Conservation (phyloP, 108 stramenopile species). For the Nannochloropsis salina region DNA sequence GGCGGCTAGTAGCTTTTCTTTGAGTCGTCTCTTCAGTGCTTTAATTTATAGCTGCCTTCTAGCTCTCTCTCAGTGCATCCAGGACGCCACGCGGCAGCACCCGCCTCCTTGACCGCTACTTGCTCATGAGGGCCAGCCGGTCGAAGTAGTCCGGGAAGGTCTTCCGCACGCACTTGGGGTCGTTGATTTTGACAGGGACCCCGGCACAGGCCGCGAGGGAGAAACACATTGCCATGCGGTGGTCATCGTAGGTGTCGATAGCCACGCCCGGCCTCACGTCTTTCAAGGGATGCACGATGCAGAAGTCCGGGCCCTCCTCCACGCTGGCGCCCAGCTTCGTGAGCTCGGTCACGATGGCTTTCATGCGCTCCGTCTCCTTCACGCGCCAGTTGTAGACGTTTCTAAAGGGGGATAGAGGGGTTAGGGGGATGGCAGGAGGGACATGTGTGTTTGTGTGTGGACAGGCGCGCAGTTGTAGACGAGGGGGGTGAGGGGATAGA, state of each 20-base stretch:
- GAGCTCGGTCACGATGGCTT: slow-evolving; percentile 94
- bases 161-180: slow-evolving; percentile 91
- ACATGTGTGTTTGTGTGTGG: not conserved
- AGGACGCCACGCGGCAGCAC: no score
- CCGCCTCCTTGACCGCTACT: not conserved
- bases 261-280: slow-evolving; percentile 75
- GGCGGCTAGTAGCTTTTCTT: no score
- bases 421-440: not conserved
- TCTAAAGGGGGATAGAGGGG: slow-evolving; percentile 25
- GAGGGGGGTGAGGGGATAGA: not conserved
- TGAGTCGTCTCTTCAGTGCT: no score
- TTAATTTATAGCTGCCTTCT: not conserved
- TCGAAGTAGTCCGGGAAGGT: slow-evolving; percentile 96
- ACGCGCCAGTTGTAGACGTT: slow-evolving; percentile 95
- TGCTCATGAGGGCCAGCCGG: slow-evolving; percentile 72
- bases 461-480: not conserved
- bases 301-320: slow-evolving; percentile 87
- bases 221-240: slow-evolving; percentile 97
- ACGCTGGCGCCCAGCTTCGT: slow-evolving; percentile 87
- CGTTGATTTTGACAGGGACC: slow-evolving; percentile 83
- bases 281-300: slow-evolving; percentile 73
- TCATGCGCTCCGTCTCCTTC: slow-evolving; percentile 96
- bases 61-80: not conserved
- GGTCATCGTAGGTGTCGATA: slow-evolving; percentile 97
- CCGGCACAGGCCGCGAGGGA: slow-evolving; percentile 88